Base-by-base conservation (phyloP, 192 early-diverging fungal species). In the Coemansia sp. region DNA sequence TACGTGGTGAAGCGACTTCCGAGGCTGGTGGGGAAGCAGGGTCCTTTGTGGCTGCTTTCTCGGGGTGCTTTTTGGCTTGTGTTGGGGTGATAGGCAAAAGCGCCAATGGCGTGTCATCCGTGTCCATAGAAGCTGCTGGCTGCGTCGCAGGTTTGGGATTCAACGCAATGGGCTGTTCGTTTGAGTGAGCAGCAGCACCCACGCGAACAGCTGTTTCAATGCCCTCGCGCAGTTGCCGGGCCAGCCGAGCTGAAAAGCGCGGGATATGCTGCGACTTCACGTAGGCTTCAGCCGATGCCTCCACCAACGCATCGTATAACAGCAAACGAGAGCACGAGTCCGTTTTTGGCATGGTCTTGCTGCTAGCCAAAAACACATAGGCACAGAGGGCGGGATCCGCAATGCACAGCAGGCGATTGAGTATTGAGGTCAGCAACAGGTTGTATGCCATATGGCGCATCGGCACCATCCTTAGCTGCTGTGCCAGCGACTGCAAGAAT, bases 361-460 rank as follows among this genome's bases (percentile, higher is more conserved):
- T 48, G 46, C 62, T 76, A 9, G 72, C 72, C 28, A 76, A 26
- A 37, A 76, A 76, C 54, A 76, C 18, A 17, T 47, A 76, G 11
- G 72, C 58, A 5, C 46, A 47, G 1, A 80, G 59, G 0, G 66
- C 62, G 0, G 66, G 76, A 55, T 85, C 74, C 1, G 65, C 79
- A 1, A 85, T 42, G 20, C 81, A 76, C 10, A 71, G 66, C 0
- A 85, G 67, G 32, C 76, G 76, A 39, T 73, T 65, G 17, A 83
- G 23, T 31, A 85, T 82, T 42, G 80, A 79, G 8, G 84, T 85
- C 3, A 85, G 58, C 57, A 82, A 40, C 45, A 85, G 57, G 48
- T 83, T 84, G 18, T 81, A 78, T 21, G 81, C 84, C 58, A 85
- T 79, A n/a, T 81, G 71, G 10, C 71, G 71, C 42, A 71, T 67